Percentiles rank a stretch among this genome's conserved stretches.
Conservation (phyloP, 345 rosid species). For the Populus pruinosa region DNA sequence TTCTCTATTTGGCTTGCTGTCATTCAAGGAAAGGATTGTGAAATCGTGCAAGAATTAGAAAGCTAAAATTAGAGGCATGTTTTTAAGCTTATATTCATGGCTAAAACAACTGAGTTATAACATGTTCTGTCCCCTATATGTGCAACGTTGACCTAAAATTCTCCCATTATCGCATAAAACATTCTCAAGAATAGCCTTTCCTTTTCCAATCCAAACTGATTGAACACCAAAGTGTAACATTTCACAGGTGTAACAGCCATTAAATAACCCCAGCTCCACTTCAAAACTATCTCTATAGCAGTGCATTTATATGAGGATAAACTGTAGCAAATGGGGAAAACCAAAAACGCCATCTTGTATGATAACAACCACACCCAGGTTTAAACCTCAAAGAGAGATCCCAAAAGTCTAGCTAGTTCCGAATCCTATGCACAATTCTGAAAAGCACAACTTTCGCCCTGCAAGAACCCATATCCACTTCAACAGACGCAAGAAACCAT, state of each 20-base stretch:
- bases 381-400: not conserved
- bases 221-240: not conserved
- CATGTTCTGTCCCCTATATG: not conserved
- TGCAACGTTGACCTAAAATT: not conserved
- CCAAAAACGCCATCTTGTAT: not conserved
- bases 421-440: not conserved
- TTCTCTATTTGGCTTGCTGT: not conserved
- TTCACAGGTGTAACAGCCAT: too few species aligned
- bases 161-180: not conserved
- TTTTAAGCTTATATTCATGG: not conserved
- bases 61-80: not conserved
- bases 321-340: too few species aligned
- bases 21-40: not conserved
- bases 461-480: not conserved
- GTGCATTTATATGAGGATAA: too few species aligned
- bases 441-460: not conserved
- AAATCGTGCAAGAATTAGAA: not conserved
- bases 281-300: too few species aligned
- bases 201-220: not conserved
- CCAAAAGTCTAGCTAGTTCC: not conserved
- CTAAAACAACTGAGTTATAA: not conserved
- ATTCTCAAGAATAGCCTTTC: not conserved
- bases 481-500: not conserved
- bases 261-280: too few species aligned
- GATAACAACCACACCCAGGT: not conserved